These are phyloP conservation scores for Taiozyma sp. DNA, from an alignment of 1,139 yeast genomes.

Conservation along the genomic window DNA sequence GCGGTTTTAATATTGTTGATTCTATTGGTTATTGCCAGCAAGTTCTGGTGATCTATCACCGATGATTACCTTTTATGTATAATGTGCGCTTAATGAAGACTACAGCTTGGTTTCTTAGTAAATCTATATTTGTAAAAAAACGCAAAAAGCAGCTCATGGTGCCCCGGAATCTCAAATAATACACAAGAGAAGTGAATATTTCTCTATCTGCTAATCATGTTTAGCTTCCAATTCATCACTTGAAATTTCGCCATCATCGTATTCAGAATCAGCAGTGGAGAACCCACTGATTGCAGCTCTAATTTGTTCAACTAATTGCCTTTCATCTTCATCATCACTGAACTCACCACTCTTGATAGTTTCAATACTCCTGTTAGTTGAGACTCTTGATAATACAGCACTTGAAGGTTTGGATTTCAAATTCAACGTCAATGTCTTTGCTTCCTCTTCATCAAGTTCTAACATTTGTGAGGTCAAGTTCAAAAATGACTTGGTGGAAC, in stretches of 20 bases:
- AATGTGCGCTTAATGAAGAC: not conserved
- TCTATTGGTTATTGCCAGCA: conserved; percentile 79
- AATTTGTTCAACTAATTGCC: conserved; percentile 44
- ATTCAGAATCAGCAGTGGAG: conserved; percentile 33
- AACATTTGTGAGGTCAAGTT: conserved; percentile 63
- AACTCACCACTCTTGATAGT: conserved; percentile 3
- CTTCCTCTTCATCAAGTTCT: conserved; percentile 64
- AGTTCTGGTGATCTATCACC: conserved; percentile 43
- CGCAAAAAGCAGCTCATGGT: not conserved
- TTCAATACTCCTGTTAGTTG: conserved; percentile 26
- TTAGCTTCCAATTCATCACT: conserved; percentile 58
- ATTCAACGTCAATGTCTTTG: conserved; percentile 17
- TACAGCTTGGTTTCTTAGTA: not conserved
- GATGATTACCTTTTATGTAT: not conserved
- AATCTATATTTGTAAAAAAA: not conserved
- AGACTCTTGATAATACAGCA: conserved; percentile 31
- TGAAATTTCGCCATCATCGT: conserved; percentile 30
- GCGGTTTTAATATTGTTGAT: conserved; percentile 83
- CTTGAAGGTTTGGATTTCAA: conserved; percentile 18
- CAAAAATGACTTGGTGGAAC: conserved; percentile 66
- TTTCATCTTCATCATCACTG: conserved; percentile 30
- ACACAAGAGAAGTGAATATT: not conserved
- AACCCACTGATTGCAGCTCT: conserved; percentile 48
- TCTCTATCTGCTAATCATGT: conserved; percentile 2
- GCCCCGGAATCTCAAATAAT: not conserved